Evolutionary conservation across 805 yeast genomes (phyloP).

Genomic region (Cyberlindnera subsufficiens): DNA sequence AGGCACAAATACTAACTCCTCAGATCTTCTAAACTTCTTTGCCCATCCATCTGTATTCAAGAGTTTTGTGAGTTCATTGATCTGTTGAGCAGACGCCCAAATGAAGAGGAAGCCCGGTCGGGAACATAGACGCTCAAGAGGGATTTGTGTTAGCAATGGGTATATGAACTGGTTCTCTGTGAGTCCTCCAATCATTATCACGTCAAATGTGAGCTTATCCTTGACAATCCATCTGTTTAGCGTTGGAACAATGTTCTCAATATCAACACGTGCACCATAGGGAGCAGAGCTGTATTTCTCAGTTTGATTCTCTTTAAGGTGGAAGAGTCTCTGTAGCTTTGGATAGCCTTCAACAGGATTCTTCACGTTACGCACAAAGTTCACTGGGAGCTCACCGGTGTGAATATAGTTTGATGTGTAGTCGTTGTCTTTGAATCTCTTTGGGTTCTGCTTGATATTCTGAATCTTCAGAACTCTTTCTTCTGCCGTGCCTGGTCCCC

Average conservation of each 20-base stretch:
- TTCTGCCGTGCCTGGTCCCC: background rate
- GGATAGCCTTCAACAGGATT: constrained; percentile 83
- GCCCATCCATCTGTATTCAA: constrained; percentile 51
- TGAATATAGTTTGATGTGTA: constrained; percentile 66
- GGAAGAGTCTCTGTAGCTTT: constrained; percentile 61
- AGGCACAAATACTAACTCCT: constrained; percentile 80
- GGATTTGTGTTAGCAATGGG: constrained; percentile 57
- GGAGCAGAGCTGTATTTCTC: constrained; percentile 50
- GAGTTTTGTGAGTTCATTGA: constrained; percentile 53
- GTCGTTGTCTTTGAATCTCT: constrained; percentile 52
- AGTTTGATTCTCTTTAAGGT: constrained; percentile 57
- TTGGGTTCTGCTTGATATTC: constrained; percentile 3
- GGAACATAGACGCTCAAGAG: constrained; percentile 67
- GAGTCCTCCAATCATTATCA: constrained; percentile 86
- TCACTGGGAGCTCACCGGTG: constrained; percentile 55
- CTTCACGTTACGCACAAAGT: constrained; percentile 56
- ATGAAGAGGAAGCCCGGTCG: constrained; percentile 83
- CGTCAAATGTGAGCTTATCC: constrained; percentile 69
- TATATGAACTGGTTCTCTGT: constrained; percentile 66
- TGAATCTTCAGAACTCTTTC: background rate
- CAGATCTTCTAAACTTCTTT: constrained; percentile 77
- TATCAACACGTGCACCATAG: constrained; percentile 54
- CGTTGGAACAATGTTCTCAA: constrained; percentile 47
- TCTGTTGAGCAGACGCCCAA: constrained; percentile 79
- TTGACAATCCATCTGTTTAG: constrained; percentile 56